Evolutionary conservation across 352 stramenopile genomes (phyloP), one percentile per base, ranked within the genome.

Genomic region (Thraustochytrium striatum): DNA sequence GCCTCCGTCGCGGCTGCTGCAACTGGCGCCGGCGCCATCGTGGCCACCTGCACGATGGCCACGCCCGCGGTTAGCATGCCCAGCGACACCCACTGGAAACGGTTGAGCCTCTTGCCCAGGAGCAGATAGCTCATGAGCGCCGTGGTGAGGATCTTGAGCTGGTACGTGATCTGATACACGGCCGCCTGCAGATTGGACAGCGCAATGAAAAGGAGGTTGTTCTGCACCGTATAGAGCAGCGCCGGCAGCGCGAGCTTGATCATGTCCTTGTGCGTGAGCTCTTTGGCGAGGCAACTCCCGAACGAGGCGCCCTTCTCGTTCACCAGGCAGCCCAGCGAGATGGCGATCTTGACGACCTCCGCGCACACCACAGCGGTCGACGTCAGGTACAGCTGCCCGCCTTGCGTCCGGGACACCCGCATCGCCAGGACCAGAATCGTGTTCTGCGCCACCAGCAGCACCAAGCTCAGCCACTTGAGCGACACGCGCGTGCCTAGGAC

Each of bases 71-170:
- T 86, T n/a, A 97, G 84, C 33, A 89, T 75, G 3, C 91, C 81
- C 28, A 97, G 82, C 43, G 88, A 89, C 11, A 91, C 62, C 90
- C 90, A 95, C 84, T 97, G 84, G 11, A 80, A 33, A 25, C 68
- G 73, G 84, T 89, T 87, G 57, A 85, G 82, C 38, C 86, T 85
- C 78, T 91, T 85, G 57, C 79, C 79, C 19, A 97, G 82, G 84
- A 97, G 87, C 9, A 93, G 62, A 0, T 96, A 89, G 68, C 84
- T 91, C 28, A 97, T 91, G 41, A 96, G 82, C 16, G 91, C 92
- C 0, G 91, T 95, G 5, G 91, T 95, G 13, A 97, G 81, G 21
- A 97, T 87, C 81, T 97, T 97, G 44, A 87, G 85, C 84, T 96
- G 91, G 72, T 94, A 95, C 21, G 88, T 91, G 9, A 97, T 89